Base-by-base conservation (phyloP, 495 filamentous ascomycete genomes). In the Parathielavia hyrcaniae region DNA sequence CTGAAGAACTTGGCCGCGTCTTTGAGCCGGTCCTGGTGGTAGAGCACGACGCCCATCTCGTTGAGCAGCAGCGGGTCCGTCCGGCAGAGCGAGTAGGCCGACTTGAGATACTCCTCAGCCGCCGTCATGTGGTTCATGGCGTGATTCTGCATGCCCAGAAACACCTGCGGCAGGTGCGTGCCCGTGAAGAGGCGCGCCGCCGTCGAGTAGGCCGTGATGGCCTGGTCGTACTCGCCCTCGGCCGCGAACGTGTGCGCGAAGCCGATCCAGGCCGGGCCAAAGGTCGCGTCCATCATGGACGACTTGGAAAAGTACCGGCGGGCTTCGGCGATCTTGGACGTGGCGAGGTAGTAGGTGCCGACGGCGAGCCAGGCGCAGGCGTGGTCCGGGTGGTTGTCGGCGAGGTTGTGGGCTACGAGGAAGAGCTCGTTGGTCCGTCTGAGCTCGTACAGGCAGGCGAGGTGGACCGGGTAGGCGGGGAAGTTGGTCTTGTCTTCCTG, bases 241-340 rank as follows among this genome's bases (percentile, higher is more conserved):
- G 92, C 92, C n/a, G 93, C 95, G 69, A 99, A 99, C 0, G 95
- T 99, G 75, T 99, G 93, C 22, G 93, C 93, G 72, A 99, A 99
- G 10, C 93, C 93, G 59, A 99, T 97, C 93, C 93, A 99, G 40
- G 93, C 93, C 6, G 95, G 89, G 6, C 93, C 95, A 64, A 95
- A 97, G 74, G 97, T 93, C 32, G 93, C 89, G 67, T 99, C 91
- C 82, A 99, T 88, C 79, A 96, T 87, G 61, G 86, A 91, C 13
- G 93, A 88, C 77, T 99, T 99, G 59, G 88, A 92, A 73, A 99
- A 99, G 75, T 90, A 97, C 14, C 91, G 85, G 1, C 93, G 85
- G 5, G 93, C 90, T 71, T 99, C 93, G 17, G 92, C 87, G 53
- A 99, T 88, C 59, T 91, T 93, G 39, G 83, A 81, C 38, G 89